Percentiles rank a stretch among this genome's conserved stretches.
phyloP scores from a whole-genome alignment of 1,284 basidiomycete species.

The Abortiporus biennis region DNA sequence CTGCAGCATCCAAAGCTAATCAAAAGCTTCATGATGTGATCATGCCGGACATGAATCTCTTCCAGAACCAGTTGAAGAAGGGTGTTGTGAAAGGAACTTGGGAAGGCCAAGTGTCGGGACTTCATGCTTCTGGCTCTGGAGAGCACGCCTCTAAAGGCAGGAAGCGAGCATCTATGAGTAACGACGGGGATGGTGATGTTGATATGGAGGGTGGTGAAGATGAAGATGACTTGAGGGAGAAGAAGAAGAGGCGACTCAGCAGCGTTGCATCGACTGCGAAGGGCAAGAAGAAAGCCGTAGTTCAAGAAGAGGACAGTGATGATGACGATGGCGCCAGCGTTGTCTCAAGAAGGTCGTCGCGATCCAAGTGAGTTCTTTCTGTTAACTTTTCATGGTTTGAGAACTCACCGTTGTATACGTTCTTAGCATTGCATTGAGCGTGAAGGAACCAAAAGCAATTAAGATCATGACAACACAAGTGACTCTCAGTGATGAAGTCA shows the following conservation, averaged over 20 bases:
- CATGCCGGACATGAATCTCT: conserved; percentile 72
- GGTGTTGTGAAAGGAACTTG: conserved; percentile 25
- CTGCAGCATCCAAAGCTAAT: conserved; percentile 63
- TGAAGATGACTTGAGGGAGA: conserved; percentile 24
- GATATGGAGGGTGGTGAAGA: conserved; percentile 19
- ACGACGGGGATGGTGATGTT: conserved; percentile 21
- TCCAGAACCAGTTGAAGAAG: conserved; percentile 55
- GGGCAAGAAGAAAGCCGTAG: conserved; percentile 16
- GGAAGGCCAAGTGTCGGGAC: conserved; percentile 15
- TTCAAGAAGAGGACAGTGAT: conserved; percentile 14
- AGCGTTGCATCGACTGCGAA: conserved; percentile 5
- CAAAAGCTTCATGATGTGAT: conserved; percentile 56
- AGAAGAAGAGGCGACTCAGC: conserved; percentile 26
- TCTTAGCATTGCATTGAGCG: background rate
- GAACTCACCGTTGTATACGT: background rate
- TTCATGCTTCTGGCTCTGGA: conserved; percentile 20
- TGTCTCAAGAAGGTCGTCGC: background rate
- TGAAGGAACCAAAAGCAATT: conserved; percentile 16
- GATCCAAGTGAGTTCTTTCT: background rate
- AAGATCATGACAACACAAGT: conserved; percentile 60
- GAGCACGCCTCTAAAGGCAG: conserved; percentile 25
- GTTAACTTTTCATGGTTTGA: background rate
- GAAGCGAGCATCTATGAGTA: conserved; percentile 19
- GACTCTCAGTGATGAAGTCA: conserved; percentile 41
- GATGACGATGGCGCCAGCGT: conserved; percentile 10